Conservation (phyloP, 495 filamentous ascomycete species). For the Aspergillus sclerotiicarbonarius region DNA sequence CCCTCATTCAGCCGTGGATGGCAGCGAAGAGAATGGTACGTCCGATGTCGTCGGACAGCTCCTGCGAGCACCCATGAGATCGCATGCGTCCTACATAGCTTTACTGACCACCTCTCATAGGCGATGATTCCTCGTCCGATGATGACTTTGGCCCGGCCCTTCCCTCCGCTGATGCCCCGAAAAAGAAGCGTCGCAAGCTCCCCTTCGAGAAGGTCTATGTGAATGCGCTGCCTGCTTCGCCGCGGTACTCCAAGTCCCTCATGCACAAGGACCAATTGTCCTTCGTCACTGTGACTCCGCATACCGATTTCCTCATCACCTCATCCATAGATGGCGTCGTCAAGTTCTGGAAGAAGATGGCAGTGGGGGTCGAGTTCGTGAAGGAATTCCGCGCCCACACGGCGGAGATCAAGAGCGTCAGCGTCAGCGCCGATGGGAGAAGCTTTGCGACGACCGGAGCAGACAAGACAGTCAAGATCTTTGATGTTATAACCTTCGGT, state of each 20-base stretch:
- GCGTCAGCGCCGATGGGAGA: slow-evolving; percentile 82
- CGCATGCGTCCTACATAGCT: neutral
- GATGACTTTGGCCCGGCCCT: slow-evolving; percentile 93
- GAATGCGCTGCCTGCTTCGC: slow-evolving; percentile 77
- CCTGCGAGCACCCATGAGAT: slow-evolving; percentile 3
- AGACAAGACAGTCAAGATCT: slow-evolving; percentile 91
- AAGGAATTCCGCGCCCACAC: slow-evolving; percentile 94
- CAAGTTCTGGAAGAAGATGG: slow-evolving; percentile 99
- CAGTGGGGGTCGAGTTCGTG: slow-evolving; percentile 89
- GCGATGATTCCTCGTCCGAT: slow-evolving; percentile 70
- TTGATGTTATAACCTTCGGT: slow-evolving; percentile 93
- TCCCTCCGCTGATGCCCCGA: slow-evolving; percentile 68
- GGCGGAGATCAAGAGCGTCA: slow-evolving; percentile 79
- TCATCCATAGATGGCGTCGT: slow-evolving; percentile 89
- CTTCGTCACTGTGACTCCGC: slow-evolving; percentile 81
- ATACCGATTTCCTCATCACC: slow-evolving; percentile 92
- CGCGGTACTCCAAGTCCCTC: slow-evolving; percentile 89
- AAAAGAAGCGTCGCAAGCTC: slow-evolving; percentile 88
- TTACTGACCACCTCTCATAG: slow-evolving; percentile 25
- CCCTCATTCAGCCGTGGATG: slow-evolving; percentile 39
- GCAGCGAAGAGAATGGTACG: slow-evolving; percentile 32
- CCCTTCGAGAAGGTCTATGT: slow-evolving; percentile 94
- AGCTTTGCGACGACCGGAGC: slow-evolving; percentile 87
- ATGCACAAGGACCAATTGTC: slow-evolving; percentile 97
- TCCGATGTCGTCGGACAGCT: slow-evolving; percentile 4